Evolutionary conservation across 345 rosid genomes (phyloP).

Genomic region (Boechera stricta): DNA sequence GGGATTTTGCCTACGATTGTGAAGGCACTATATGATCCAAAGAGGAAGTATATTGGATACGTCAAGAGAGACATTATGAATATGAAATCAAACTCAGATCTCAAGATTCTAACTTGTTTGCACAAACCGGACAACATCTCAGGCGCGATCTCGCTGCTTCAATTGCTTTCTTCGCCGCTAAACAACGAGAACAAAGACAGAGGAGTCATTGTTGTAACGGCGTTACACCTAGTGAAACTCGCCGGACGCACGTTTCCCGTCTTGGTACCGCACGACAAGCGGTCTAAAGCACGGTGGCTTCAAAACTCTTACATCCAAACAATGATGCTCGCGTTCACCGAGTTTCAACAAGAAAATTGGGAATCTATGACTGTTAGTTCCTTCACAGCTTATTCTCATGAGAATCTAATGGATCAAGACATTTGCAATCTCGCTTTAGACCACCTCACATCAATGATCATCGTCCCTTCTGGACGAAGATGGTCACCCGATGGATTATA

Average conservation of each 20-base stretch:
- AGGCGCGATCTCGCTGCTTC: constrained; percentile 44
- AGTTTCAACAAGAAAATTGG: constrained; percentile 42
- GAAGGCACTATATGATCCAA: constrained; percentile 53
- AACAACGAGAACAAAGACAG: constrained; percentile 41
- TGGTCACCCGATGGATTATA: constrained; percentile 52
- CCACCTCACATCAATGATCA: constrained; percentile 47
- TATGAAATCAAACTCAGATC: constrained; percentile 42
- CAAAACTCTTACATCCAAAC: constrained; percentile 44
- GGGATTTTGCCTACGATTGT: constrained; percentile 46
- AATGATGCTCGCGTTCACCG: constrained; percentile 48
- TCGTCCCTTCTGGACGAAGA: constrained; percentile 56
- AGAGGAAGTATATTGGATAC: constrained; percentile 57
- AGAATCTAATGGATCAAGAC: constrained; percentile 59
- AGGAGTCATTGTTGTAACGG: constrained; percentile 48
- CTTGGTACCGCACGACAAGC: constrained; percentile 54
- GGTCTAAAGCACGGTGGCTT: constrained; percentile 11
- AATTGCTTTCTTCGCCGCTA: constrained; percentile 29
- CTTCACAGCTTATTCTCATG: constrained; percentile 54
- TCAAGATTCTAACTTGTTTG: constrained; percentile 59
- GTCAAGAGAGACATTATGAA: constrained; percentile 49
- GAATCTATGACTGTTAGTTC: constrained; percentile 29
- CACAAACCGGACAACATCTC: constrained; percentile 53
- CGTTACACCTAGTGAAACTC: constrained; percentile 58
- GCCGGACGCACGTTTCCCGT: constrained; percentile 54
- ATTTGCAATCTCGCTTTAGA: constrained; percentile 57